These are phyloP conservation scores for Candida lessepsii DNA, from an alignment of 805 yeast species.

Conservation along the genomic window DNA sequence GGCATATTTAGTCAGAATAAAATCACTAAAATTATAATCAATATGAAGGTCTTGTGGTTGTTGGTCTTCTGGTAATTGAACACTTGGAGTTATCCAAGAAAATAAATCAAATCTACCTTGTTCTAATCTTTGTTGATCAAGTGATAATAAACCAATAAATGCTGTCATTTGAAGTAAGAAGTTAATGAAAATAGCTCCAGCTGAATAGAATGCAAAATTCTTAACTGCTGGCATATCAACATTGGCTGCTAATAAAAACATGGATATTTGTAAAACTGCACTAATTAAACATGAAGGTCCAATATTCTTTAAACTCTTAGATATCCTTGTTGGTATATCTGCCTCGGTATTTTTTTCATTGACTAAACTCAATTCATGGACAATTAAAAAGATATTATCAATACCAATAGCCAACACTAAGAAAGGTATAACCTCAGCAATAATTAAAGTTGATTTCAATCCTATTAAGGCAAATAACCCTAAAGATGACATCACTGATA, in stretches of 20 bases:
- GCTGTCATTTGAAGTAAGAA: slow-evolving; percentile 77
- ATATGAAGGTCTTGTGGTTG: slow-evolving; percentile 13
- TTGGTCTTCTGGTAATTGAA: slow-evolving; percentile 11
- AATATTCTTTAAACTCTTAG: slow-evolving; percentile 64
- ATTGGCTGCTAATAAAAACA: slow-evolving; percentile 73
- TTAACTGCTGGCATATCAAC: slow-evolving; percentile 96
- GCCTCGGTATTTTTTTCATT: slow-evolving; percentile 2
- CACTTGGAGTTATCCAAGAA: slow-evolving; percentile 47
- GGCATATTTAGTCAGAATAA: slow-evolving; percentile 53
- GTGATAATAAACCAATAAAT: slow-evolving; percentile 67
- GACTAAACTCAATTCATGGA: slow-evolving; percentile 69
- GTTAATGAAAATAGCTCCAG: slow-evolving; percentile 79
- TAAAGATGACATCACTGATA: slow-evolving; percentile 79
- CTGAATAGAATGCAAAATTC: slow-evolving; percentile 88
- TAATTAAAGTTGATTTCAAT: slow-evolving; percentile 81
- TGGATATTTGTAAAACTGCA: slow-evolving; percentile 71
- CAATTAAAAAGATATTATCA: slow-evolving; percentile 84
- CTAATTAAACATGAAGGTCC: slow-evolving; percentile 88
- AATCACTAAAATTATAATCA: slow-evolving; percentile 26
- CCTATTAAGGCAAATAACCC: slow-evolving; percentile 79
- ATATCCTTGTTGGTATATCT: slow-evolving; percentile 53
- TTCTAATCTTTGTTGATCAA: slow-evolving; percentile 65
- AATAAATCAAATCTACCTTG: slow-evolving; percentile 57
- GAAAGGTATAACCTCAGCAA: slow-evolving; percentile 96
- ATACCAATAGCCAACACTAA: slow-evolving; percentile 93